These are phyloP conservation scores for Schizonepeta tenuifolia DNA, from an alignment of 257 asterid species.

Conservation along the genomic window DNA sequence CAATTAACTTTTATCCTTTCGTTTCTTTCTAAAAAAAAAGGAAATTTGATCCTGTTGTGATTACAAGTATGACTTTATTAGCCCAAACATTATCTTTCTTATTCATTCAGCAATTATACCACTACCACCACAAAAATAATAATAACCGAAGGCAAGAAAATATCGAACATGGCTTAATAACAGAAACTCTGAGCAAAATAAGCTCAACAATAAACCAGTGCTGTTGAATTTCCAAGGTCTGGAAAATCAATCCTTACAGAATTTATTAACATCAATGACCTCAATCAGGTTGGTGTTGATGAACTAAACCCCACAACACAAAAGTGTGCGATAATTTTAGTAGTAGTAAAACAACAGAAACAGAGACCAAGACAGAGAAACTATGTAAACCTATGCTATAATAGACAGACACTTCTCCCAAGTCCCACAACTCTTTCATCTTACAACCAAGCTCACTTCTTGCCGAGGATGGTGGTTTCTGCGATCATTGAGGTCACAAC, in stretches of 20 bases:
- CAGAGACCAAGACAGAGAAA: background rate
- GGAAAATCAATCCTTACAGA: conserved; percentile 19
- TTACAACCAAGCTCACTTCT: conserved; percentile 39
- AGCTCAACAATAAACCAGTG: background rate
- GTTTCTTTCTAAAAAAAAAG: too few relatives aligned
- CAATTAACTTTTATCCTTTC: too few relatives aligned
- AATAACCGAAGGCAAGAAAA: background rate
- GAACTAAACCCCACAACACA: conserved; percentile 2
- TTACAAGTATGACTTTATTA: too few relatives aligned
- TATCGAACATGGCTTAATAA: background rate
- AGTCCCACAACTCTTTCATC: background rate
- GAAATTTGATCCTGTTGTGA: too few relatives aligned
- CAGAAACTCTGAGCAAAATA: background rate
- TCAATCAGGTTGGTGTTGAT: conserved; percentile 11
- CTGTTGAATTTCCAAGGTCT: background rate
- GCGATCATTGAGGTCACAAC: conserved; percentile 85
- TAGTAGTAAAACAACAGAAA: background rate
- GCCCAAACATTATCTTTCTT: too few relatives aligned
- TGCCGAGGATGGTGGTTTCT: conserved; percentile 72
- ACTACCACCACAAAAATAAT: background rate
- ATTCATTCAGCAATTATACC: too few relatives aligned
- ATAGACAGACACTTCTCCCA: background rate
- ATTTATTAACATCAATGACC: conserved; percentile 14
- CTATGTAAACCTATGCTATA: conserved; percentile 17
- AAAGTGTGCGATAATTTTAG: background rate